Evolutionary conservation across 805 yeast genomes (phyloP).

Genomic region (Saccharomyces jurei): DNA sequence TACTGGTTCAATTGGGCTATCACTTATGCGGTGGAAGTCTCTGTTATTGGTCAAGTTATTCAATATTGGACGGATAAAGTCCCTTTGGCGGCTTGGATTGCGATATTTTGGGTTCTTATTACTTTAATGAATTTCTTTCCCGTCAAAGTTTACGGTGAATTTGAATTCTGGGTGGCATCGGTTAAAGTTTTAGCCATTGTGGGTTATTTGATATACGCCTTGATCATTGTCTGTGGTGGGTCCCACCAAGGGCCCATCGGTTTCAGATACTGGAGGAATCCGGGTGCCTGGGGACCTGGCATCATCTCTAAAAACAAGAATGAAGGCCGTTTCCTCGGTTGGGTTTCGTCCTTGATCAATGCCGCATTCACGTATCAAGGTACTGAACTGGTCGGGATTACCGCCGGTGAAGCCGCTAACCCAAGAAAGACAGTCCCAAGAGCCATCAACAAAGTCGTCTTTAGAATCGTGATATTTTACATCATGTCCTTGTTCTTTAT

Average conservation of each 20-base stretch:
- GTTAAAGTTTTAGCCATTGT: conserved; percentile 47
- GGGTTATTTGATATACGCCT: conserved; percentile 47
- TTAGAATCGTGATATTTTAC: conserved; percentile 55
- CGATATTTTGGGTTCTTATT: conserved; percentile 42
- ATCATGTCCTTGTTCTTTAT: conserved; percentile 53
- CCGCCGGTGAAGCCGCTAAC: conserved; percentile 54
- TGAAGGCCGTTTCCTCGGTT: conserved; percentile 44
- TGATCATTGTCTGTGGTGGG: conserved; percentile 51
- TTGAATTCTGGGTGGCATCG: conserved; percentile 50
- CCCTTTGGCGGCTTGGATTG: conserved; percentile 56
- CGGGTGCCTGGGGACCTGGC: conserved; percentile 65
- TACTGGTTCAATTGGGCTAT: conserved; percentile 72
- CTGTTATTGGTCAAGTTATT: conserved; percentile 49
- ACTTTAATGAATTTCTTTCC: conserved; percentile 43
- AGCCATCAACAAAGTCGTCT: conserved; percentile 57
- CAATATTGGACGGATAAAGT: conserved; percentile 47
- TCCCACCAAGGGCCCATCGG: conserved; percentile 51
- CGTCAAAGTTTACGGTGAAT: conserved; percentile 47
- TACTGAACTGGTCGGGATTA: conserved; percentile 49
- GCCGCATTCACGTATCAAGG: conserved; percentile 57
- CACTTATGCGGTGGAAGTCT: conserved; percentile 54
- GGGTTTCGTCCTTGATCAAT: conserved; percentile 45
- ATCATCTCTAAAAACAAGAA: conserved; percentile 32
- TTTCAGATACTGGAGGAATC: conserved; percentile 56
- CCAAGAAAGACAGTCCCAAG: conserved; percentile 64